Percentiles rank a stretch among this genome's conserved stretches.
phyloP scores from a whole-genome alignment of 495 filamentous ascomycete species.

The Penicillium dipodomyicola region DNA sequence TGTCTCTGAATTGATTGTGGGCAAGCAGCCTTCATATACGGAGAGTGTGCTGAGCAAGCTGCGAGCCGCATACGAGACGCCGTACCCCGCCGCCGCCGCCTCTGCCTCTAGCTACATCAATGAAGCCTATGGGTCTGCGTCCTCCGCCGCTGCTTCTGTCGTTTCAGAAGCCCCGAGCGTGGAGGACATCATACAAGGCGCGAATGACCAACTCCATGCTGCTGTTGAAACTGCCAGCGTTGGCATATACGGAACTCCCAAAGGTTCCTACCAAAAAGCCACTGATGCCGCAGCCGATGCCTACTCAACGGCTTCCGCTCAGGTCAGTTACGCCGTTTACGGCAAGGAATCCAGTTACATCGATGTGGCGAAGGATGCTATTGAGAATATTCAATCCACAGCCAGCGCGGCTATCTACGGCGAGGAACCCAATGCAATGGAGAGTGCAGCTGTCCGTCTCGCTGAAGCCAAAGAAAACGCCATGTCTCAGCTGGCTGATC shows the following conservation, averaged over 20 bases:
- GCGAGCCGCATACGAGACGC: slow-evolving; percentile 59
- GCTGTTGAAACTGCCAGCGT: slow-evolving; percentile 59
- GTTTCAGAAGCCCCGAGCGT: slow-evolving; percentile 58
- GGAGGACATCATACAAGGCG: slow-evolving; percentile 57
- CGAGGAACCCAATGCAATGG: slow-evolving; percentile 52
- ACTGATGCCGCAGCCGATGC: slow-evolving; percentile 50
- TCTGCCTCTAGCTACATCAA: slow-evolving; percentile 55
- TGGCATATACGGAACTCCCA: slow-evolving; percentile 58
- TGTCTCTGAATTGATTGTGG: slow-evolving; percentile 71
- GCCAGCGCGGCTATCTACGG: slow-evolving; percentile 57
- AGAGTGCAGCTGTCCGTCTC: slow-evolving; percentile 52
- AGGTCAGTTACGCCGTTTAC: slow-evolving; percentile 55
- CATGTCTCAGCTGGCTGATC: slow-evolving; percentile 44
- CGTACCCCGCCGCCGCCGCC: slow-evolving; percentile 49
- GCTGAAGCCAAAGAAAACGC: slow-evolving; percentile 49
- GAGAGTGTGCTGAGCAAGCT: slow-evolving; percentile 76
- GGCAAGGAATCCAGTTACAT: slow-evolving; percentile 51
- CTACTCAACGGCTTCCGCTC: slow-evolving; percentile 47
- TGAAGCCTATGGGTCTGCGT: slow-evolving; percentile 58
- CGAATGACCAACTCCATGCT: slow-evolving; percentile 54
- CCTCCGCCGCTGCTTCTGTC: slow-evolving; percentile 45
- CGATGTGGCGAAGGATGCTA: slow-evolving; percentile 46
- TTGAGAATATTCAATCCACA: slow-evolving; percentile 50
- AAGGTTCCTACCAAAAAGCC: slow-evolving; percentile 53
- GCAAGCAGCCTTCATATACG: slow-evolving; percentile 77